Evolutionary conservation across 345 rosid genomes (phyloP).

Genomic region (Eucalyptus brandiana): DNA sequence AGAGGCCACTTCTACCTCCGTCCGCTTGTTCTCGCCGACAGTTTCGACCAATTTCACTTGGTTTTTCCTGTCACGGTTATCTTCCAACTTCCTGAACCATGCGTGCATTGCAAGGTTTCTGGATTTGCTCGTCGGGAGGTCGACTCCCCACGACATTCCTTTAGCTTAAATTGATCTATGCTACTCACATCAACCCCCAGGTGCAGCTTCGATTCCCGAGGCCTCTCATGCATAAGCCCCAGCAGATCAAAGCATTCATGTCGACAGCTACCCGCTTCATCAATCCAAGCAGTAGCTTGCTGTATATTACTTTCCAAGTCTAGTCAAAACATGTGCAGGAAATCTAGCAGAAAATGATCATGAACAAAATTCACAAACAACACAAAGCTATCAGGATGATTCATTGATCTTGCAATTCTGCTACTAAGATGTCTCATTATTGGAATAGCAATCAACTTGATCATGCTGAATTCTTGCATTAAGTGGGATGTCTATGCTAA

Average conservation of each 20-base stretch:
- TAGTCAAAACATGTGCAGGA: conserved; percentile 53
- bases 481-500: too few relatives aligned
- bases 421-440: too few relatives aligned
- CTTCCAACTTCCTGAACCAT: conserved; percentile 34
- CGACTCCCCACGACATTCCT: conserved; percentile 67
- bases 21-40: conserved; percentile 6
- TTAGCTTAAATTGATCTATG: conserved; percentile 3
- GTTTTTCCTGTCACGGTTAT: conserved; percentile 21
- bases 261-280: conserved; percentile 24
- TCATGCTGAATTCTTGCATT: too few relatives aligned
- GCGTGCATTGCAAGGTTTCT: conserved; percentile 1
- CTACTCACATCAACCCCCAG: conserved; percentile 1
- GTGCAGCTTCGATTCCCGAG: neutral
- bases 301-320: conserved; percentile 50
- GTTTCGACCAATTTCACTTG: conserved; percentile 24
- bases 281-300: conserved; percentile 84
- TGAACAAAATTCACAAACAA: conserved; percentile 7
- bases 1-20: neutral
- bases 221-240: neutral
- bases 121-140: conserved; percentile 20
- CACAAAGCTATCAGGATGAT: fast-evolving
- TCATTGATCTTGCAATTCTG: too few relatives aligned
- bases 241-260: neutral
- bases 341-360: conserved; percentile 33
- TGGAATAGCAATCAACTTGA: too few relatives aligned